Evolutionary conservation across 176 grass and related monocot genomes (phyloP), one percentile per base, ranked within the genome.

Genomic region (Carex scoparia): DNA sequence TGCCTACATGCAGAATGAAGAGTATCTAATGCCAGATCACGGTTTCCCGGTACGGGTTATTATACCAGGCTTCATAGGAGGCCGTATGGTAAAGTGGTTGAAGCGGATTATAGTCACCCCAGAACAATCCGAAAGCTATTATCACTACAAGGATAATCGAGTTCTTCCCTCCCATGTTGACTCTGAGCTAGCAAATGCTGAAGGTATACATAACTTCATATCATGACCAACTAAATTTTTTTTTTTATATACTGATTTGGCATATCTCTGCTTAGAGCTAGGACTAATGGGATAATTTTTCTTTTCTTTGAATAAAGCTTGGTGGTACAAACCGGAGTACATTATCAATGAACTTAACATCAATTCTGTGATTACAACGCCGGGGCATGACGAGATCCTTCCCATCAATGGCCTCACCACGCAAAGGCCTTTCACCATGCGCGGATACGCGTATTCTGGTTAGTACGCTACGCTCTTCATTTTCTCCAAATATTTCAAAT

Each of bases 321-420:
- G 96, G 96, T 99, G 96, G 96, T 99, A 99, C 87, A 99, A 95
- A 82, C 88, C 96, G 66, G 96, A 99, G 81, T 84, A 94, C 81
- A 99, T 99, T 31, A 99, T 99, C 59, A 95, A 99, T 87, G 93
- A 95, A 82, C 84, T 99, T 2, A 99, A 99, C 90, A 88, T 95
- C 0, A 99, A 99, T 85, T 99, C 96, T 37, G 93, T 90, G 70
- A 94, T 99, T 89, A 95, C 96, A 51, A 95, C 91, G 81, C 96
- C 96, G 0, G 93, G 91, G 8, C 96, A 99, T 84, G 93, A 92
- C 85, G 96, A 99, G 90, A 95, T 99, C 76, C 87, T 99, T 19
- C 93, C 96, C 48, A 99, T 99, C 84, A 99, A 99, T 89, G 78
- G 19, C 9, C 53, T 90, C 40, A 99, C 93, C 14, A 94, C 96